Conservation (phyloP, 73 alveolate genomes). For the Paramecium tetraurelia region DNA sequence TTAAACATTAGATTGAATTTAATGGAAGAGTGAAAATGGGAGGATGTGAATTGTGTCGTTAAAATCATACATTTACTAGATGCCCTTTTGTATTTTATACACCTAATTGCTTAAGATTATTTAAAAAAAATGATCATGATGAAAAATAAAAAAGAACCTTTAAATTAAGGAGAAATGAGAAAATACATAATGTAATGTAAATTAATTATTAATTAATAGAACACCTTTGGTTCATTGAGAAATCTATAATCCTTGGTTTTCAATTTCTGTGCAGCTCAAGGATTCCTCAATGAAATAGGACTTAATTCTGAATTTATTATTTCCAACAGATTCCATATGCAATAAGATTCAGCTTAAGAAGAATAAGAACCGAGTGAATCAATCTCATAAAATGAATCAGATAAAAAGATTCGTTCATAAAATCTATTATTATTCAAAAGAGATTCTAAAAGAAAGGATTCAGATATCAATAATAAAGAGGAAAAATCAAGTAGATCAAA, state of each 20-base stretch:
- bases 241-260: background rate
- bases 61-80: slow-evolving; percentile 24
- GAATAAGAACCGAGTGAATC: background rate
- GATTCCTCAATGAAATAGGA: background rate
- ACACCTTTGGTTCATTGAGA: background rate
- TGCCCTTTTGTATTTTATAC: slow-evolving; percentile 40
- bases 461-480: background rate
- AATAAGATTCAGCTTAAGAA: background rate
- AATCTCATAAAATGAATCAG: background rate
- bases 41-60: slow-evolving; percentile 34
- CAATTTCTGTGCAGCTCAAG: background rate
- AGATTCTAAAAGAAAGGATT: background rate
- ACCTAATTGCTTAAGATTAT: background rate
- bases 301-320: slow-evolving; percentile 2
- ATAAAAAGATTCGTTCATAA: background rate
- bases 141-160: background rate
- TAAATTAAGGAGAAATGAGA: background rate
- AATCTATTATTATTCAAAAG: background rate
- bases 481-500: background rate
- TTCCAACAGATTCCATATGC: background rate
- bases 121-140: background rate
- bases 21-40: slow-evolving; percentile 14
- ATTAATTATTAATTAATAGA: background rate
- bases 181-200: background rate
- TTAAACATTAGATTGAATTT: background rate